These are phyloP conservation scores for Lasiosphaeria miniovina DNA, from an alignment of 495 filamentous ascomycete species.

Conservation along the genomic window DNA sequence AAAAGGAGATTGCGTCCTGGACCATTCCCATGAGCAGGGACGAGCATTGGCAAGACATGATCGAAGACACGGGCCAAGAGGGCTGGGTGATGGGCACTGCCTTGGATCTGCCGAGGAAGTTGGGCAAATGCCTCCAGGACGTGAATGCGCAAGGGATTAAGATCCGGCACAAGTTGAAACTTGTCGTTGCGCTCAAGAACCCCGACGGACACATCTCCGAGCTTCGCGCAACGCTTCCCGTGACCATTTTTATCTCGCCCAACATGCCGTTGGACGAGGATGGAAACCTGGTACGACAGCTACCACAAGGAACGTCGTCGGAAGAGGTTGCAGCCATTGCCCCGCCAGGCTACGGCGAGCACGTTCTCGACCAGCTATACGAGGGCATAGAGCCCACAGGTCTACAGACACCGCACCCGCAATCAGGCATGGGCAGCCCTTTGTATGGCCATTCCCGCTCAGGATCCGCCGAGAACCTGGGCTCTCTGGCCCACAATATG, in stretches of 20 bases:
- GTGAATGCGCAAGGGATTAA: conserved; percentile 80
- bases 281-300: conserved; percentile 62
- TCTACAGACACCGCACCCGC: conserved; percentile 69
- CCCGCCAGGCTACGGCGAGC: conserved; percentile 84
- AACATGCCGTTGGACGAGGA: conserved; percentile 79
- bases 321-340: conserved; percentile 52
- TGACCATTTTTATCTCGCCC: conserved; percentile 91
- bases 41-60: conserved; percentile 60
- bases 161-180: conserved; percentile 79
- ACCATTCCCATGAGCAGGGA: conserved; percentile 56
- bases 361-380: conserved; percentile 84
- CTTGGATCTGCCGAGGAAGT: conserved; percentile 70
- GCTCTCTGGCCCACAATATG: conserved; percentile 42
- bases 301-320: conserved; percentile 36
- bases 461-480: conserved; percentile 75
- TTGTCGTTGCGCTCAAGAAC: conserved; percentile 84
- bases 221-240: conserved; percentile 80
- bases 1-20: conserved; percentile 61
- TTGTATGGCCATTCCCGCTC: conserved; percentile 70
- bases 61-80: conserved; percentile 68
- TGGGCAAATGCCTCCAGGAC: conserved; percentile 80
- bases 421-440: conserved; percentile 73
- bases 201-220: conserved; percentile 92
- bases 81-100: conserved; percentile 69
- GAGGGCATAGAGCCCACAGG: conserved; percentile 74